These are phyloP conservation scores for Heliamphora exappendiculata DNA, from an alignment of 148 eudicot species.

Conservation along the genomic window DNA sequence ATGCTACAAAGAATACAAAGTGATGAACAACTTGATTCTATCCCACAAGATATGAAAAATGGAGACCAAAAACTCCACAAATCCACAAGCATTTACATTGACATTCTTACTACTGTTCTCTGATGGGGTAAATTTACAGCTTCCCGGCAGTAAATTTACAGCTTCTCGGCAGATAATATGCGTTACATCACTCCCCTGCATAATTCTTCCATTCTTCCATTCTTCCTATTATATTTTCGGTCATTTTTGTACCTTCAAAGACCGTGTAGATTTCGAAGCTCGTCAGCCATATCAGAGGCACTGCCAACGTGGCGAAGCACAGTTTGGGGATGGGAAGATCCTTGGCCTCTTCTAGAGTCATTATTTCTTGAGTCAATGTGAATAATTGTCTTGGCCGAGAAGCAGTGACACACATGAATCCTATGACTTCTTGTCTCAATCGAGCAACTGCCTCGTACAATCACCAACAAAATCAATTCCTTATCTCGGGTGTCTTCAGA, in stretches of 20 bases:
- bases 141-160: background rate
- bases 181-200: background rate
- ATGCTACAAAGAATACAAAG: background rate
- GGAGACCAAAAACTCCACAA: background rate
- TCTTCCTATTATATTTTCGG: background rate
- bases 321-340: conserved; percentile 27
- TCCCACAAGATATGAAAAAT: background rate
- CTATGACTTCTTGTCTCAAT: conserved; percentile 39
- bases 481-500: conserved; percentile 74
- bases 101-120: background rate
- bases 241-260: conserved; percentile 7
- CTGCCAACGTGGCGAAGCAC: conserved; percentile 27
- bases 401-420: conserved; percentile 52
- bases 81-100: conserved; percentile 10
- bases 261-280: conserved; percentile 12
- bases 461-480: conserved; percentile 50
- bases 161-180: background rate
- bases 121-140: background rate
- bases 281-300: conserved; percentile 26
- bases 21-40: background rate
- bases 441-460: conserved; percentile 39
- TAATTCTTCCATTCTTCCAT: conserved; percentile 2
- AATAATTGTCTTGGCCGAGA: conserved; percentile 39
- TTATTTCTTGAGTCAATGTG: conserved; percentile 38
- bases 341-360: conserved; percentile 36